Evolutionary conservation across 805 yeast genomes (phyloP).

Genomic region (Candida taoyuanica): DNA sequence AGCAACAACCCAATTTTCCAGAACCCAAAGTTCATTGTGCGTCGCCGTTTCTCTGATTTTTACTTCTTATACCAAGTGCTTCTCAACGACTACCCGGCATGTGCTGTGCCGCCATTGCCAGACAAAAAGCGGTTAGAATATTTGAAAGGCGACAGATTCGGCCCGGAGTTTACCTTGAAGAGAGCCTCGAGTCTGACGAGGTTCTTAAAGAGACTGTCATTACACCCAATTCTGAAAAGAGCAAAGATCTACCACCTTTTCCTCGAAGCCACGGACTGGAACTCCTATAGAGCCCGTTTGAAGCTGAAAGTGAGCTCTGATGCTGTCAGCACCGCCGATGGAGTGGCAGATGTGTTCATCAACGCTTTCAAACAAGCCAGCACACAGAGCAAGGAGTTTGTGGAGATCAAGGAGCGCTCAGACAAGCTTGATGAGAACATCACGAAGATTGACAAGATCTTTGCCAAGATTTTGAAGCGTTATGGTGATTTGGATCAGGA

Average conservation of each 20-base stretch:
- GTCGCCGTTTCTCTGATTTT: slow-evolving; percentile 87
- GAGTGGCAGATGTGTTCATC: slow-evolving; percentile 86
- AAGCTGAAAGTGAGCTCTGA: slow-evolving; percentile 30
- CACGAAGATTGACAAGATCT: slow-evolving; percentile 70
- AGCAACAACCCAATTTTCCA: slow-evolving; percentile 59
- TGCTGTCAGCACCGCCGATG: slow-evolving; percentile 40
- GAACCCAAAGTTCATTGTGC: slow-evolving; percentile 40
- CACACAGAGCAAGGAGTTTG: slow-evolving; percentile 67
- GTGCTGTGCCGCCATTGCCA: slow-evolving; percentile 90
- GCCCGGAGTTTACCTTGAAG: slow-evolving; percentile 76
- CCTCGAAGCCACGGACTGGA: slow-evolving; percentile 72
- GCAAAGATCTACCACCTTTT: slow-evolving; percentile 70
- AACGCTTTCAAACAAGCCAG: slow-evolving; percentile 84
- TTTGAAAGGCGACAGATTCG: slow-evolving; percentile 88
- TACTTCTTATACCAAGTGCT: slow-evolving; percentile 71
- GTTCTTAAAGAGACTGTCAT: slow-evolving; percentile 66
- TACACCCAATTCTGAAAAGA: slow-evolving; percentile 67
- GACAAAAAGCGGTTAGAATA: slow-evolving; percentile 89
- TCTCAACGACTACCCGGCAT: slow-evolving; percentile 73
- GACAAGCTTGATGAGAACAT: slow-evolving; percentile 84
- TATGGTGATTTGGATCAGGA: slow-evolving; percentile 72
- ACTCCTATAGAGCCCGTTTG: slow-evolving; percentile 55
- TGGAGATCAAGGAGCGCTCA: slow-evolving; percentile 76
- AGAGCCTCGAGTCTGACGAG: slow-evolving; percentile 76
- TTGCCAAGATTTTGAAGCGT: slow-evolving; percentile 64